phyloP scores from a whole-genome alignment of 208 protist species.

The Leishmania mexicana region DNA sequence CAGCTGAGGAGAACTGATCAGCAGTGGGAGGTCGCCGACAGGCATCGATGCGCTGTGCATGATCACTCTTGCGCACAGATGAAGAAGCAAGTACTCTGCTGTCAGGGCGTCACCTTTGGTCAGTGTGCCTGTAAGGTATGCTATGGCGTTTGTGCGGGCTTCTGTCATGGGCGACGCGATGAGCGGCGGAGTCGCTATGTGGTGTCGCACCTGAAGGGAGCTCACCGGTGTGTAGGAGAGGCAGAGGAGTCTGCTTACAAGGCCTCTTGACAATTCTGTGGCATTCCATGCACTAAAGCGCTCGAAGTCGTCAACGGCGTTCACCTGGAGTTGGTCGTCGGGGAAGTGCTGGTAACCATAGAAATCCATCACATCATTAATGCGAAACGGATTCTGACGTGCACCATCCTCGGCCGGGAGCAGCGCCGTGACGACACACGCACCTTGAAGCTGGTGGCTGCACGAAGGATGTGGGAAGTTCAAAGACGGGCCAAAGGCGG shows the following conservation, averaged over 20 bases:
- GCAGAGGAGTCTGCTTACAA: slow-evolving; percentile 59
- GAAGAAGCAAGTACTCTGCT: slow-evolving; percentile 76
- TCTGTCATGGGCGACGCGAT: slow-evolving; percentile 1
- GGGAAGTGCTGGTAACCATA: slow-evolving; percentile 65
- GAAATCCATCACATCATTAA: slow-evolving; percentile 80
- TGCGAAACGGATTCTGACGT: slow-evolving; percentile 28
- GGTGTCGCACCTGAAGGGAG: slow-evolving; percentile 6
- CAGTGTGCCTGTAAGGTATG: slow-evolving; percentile 35
- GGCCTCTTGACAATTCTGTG: slow-evolving; percentile 37
- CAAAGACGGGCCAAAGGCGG: slow-evolving; percentile 3
- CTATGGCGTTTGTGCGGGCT: neutral
- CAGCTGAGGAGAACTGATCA: slow-evolving; percentile 38
- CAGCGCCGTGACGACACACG: slow-evolving; percentile 40
- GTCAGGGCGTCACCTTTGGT: slow-evolving; percentile 62
- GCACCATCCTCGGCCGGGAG: neutral
- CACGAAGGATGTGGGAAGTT: slow-evolving; percentile 37
- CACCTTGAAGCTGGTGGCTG: slow-evolving; percentile 16
- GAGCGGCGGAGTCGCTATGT: neutral
- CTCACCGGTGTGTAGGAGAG: slow-evolving; percentile 26
- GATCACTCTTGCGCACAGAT: slow-evolving; percentile 59
- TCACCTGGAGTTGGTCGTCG: slow-evolving; percentile 26
- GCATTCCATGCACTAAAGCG: slow-evolving; percentile 63
- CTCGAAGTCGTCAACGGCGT: slow-evolving; percentile 46
- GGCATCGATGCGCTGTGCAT: slow-evolving; percentile 55
- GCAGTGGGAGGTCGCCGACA: slow-evolving; percentile 80